A percentile compares a stretch with the other conserved stretches of the same genome.
Conservation (phyloP, 768 basidiomycete species). For the Kwoniella sp. region DNA sequence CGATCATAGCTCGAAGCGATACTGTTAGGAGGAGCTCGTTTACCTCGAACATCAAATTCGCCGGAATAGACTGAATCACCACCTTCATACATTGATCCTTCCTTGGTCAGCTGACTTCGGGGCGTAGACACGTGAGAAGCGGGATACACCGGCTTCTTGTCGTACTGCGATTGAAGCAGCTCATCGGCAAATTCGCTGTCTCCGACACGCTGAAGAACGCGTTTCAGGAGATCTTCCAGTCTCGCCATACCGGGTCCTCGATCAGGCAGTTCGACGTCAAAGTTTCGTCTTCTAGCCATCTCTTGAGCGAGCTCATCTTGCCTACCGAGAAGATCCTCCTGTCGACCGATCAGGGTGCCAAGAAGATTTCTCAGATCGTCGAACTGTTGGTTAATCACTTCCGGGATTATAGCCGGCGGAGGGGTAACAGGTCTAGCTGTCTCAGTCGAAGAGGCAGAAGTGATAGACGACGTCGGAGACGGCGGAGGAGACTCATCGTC, state of each 20-base stretch:
- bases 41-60: constrained; percentile 28
- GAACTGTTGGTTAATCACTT: constrained; percentile 39
- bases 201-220: constrained; percentile 58
- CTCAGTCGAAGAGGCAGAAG: constrained; percentile 58
- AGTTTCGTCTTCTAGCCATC: constrained; percentile 24
- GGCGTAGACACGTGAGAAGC: constrained; percentile 12
- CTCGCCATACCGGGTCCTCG: constrained; percentile 35
- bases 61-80: constrained; percentile 41
- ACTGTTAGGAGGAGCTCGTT: constrained; percentile 42
- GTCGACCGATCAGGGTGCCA: constrained; percentile 64
- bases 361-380: constrained; percentile 62
- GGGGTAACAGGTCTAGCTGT: constrained; percentile 50
- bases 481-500: constrained; percentile 58
- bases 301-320: constrained; percentile 67
- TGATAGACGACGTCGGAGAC: constrained; percentile 58
- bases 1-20: constrained; percentile 28
- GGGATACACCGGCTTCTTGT: constrained; percentile 3
- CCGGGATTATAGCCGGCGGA: constrained; percentile 30
- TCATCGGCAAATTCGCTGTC: constrained; percentile 58
- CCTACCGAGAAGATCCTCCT: constrained; percentile 65
- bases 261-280: constrained; percentile 31
- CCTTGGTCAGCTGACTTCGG: constrained; percentile 3
- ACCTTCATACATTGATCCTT: constrained; percentile 41
- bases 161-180: constrained; percentile 13
- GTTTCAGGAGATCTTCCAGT: constrained; percentile 60